Evolutionary conservation across 1,139 yeast genomes (phyloP).

Genomic region (Saccharomycopsis hybrid): DNA sequence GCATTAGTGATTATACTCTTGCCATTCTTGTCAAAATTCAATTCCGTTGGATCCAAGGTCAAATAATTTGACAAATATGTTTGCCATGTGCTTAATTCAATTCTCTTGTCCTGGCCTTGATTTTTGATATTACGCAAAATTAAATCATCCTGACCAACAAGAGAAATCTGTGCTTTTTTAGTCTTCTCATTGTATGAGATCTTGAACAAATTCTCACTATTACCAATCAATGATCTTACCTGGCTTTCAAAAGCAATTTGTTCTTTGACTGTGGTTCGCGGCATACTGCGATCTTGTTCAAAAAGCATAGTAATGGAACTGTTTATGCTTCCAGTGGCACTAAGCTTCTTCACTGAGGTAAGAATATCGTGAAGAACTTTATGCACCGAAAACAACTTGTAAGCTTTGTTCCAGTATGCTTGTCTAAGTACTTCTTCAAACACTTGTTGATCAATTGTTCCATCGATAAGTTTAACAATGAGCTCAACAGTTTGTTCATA

Average conservation of each 20-base stretch:
- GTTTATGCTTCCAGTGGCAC: conserved; percentile 16
- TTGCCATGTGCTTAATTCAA: conserved; percentile 5
- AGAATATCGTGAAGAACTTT: conserved; percentile 86
- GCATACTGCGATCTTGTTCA: conserved; percentile 63
- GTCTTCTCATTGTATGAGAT: conserved; percentile 54
- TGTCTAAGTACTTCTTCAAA: conserved; percentile 94
- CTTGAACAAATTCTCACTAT: conserved; percentile 81
- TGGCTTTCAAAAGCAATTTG: conserved; percentile 63
- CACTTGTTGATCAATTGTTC: conserved; percentile 89
- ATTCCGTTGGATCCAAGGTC: conserved; percentile 3
- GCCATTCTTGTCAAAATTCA: not conserved
- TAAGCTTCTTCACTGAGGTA: conserved; percentile 62
- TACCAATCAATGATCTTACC: conserved; percentile 75
- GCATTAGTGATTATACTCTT: not conserved
- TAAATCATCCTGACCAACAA: conserved; percentile 11
- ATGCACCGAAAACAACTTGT: conserved; percentile 86
- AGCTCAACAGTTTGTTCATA: conserved; percentile 70
- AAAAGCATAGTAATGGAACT: conserved; percentile 37
- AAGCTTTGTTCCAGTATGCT: conserved; percentile 90
- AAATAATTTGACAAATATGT: conserved; percentile 10
- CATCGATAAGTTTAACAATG: conserved; percentile 74
- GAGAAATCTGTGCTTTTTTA: conserved; percentile 1
- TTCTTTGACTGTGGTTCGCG: conserved; percentile 66
- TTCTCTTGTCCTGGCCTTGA: not conserved
- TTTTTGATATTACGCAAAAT: conserved; percentile 2